A percentile compares a stretch with the other conserved stretches of the same genome.
phyloP scores from a whole-genome alignment of 2,329 filamentous ascomycete species.

The Paramyrothecium roridum region DNA sequence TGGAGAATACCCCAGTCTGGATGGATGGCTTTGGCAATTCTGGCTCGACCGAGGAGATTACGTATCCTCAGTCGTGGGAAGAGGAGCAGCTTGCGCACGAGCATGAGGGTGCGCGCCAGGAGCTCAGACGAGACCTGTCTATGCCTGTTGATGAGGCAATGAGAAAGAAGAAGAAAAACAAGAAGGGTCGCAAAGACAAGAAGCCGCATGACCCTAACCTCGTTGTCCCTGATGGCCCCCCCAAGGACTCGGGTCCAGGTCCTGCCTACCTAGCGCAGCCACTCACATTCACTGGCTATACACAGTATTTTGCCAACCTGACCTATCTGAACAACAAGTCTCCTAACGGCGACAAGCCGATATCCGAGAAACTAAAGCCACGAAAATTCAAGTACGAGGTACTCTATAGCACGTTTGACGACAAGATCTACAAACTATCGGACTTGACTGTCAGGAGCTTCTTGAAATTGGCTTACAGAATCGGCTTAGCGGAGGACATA shows the following conservation, averaged over 20 bases:
- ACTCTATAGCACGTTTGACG: constrained; percentile 81
- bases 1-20: constrained; percentile 57
- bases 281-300: constrained; percentile 75
- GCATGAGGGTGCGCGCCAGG: constrained; percentile 15
- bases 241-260: constrained; percentile 70
- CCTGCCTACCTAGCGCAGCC: constrained; percentile 88
- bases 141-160: constrained; percentile 23
- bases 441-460: constrained; percentile 85
- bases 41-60: not conserved
- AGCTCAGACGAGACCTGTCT: constrained; percentile 23
- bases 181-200: constrained; percentile 42
- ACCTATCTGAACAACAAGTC: constrained; percentile 80
- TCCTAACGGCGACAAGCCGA: constrained; percentile 51
- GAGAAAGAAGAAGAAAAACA: constrained; percentile 30
- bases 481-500: constrained; percentile 46
- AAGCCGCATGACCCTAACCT: constrained; percentile 59
- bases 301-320: constrained; percentile 93
- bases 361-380: constrained; percentile 60
- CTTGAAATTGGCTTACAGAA: constrained; percentile 74
- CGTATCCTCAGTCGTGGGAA: constrained; percentile 8
- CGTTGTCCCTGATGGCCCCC: constrained; percentile 67
- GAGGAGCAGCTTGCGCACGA: constrained; percentile 23
- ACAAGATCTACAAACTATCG: constrained; percentile 69
- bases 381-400: constrained; percentile 71
- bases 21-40: constrained; percentile 23